Conservation (phyloP, 108 stramenopile species). For the Cyclotella baltica region DNA sequence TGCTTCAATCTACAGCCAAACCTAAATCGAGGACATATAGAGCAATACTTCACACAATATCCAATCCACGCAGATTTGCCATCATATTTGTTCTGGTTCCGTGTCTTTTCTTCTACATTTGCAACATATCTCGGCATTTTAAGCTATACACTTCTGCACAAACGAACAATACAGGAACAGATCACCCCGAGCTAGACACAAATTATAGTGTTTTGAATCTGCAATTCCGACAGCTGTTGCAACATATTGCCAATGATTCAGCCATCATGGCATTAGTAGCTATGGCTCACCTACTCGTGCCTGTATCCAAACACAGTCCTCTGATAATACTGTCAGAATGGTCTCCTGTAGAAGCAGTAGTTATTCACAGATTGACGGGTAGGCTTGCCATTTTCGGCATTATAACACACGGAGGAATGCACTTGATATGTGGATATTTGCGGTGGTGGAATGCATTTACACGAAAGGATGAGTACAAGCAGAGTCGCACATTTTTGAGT, state of each 20-base stretch:
- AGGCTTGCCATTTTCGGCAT: slow-evolving; percentile 43
- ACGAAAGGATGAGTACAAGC: slow-evolving; percentile 12
- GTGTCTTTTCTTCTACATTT: not conserved
- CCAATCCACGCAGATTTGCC: not conserved
- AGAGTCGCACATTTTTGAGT: not conserved
- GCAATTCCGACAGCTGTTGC: not conserved
- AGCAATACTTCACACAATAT: not conserved
- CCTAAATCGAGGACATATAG: not conserved
- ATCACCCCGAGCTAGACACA: not conserved
- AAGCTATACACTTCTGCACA: no score
- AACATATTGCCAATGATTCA: slow-evolving; percentile 51
- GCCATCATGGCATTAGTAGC: slow-evolving; percentile 61
- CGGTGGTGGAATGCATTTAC: slow-evolving; percentile 29
- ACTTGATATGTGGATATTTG: slow-evolving; percentile 43
- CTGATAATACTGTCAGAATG: slow-evolving; percentile 51
- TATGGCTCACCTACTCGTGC: slow-evolving; percentile 52
- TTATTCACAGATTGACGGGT: slow-evolving; percentile 65
- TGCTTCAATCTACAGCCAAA: not conserved
- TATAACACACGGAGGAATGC: slow-evolving; percentile 53
- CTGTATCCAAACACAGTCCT: slow-evolving; percentile 56
- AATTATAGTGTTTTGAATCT: no score
- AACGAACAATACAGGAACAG: no score
- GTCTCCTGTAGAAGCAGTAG: slow-evolving; percentile 46
- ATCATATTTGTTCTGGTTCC: not conserved
- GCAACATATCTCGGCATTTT: not conserved